Conservation (phyloP, 1,284 basidiomycete species). For the Uromyces viciae-fabae region DNA sequence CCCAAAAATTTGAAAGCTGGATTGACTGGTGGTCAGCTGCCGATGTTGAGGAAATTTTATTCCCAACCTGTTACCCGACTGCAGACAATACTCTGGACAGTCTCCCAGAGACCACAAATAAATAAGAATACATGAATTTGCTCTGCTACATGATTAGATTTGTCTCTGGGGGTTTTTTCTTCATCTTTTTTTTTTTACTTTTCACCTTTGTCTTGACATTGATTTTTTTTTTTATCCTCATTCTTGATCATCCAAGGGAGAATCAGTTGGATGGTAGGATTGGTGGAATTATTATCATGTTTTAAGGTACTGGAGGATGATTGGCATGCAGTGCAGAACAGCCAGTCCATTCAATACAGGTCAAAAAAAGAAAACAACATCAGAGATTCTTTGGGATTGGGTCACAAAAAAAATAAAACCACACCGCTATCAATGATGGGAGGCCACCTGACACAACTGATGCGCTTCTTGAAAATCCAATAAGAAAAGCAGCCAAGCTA, state of each 20-base stretch:
- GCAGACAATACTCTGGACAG: neutral
- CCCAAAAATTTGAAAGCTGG: neutral
- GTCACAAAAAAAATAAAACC: neutral
- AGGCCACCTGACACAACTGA: neutral
- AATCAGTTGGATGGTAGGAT: neutral
- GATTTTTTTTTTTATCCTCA: too few species aligned
- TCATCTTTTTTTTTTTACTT: neutral
- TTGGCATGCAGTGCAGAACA: neutral
- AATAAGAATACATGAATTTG: neutral
- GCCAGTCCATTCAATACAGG: neutral
- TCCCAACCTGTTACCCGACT: neutral
- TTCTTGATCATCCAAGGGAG: neutral
- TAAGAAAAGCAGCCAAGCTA: neutral
- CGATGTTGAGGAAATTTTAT: constrained; percentile 8
- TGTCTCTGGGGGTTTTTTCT: too few species aligned
- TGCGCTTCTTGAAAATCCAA: neutral
- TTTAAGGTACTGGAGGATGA: neutral
- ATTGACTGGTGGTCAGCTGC: constrained; percentile 1
- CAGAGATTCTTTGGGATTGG: too few species aligned
- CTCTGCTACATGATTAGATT: constrained; percentile 1
- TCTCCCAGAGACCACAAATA: constrained; percentile 8
- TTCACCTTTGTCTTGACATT: neutral
- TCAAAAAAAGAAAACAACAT: neutral
- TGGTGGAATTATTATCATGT: neutral
- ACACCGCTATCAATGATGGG: neutral